Evolutionary conservation across 2,329 filamentous ascomycete species (phyloP), one percentile per base, ranked within the genome.

Genomic region (Clarireedia homoeocarpa): DNA sequence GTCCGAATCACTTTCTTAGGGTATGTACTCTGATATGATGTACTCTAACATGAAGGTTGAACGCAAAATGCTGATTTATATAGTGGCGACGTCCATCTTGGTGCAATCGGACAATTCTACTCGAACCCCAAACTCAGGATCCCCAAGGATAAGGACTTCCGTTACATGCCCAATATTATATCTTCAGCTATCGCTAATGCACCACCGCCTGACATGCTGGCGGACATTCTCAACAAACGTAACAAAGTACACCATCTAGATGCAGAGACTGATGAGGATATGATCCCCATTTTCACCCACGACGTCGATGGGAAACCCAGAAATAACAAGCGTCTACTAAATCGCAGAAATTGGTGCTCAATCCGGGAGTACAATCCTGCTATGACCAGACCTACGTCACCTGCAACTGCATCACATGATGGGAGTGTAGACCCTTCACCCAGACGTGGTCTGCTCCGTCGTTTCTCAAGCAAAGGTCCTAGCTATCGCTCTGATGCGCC

Each of bases 161-260:
- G 94, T 59, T 99, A 99, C 69, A 99, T 99, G 87, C 89, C 91
- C 4, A 99, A 99, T 66, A 75, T 99, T 58, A 84, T 97, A 63
- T 95, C 91, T 1, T 96, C 91, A 0, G 91, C 91, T 12, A 97
- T 99, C 68, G 92, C 88, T 65, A 96, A 99, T 68, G 85, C 87
- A 14, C 94, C 95, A 5, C 89, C 91, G 17, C 87, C 91, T 0
- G 88, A 94, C 52, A 76, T 95, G 66, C 80, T 97, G 75, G 90
- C 90, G 5, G 92, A 99, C 70, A 81, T 95, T 51, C 79, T 99
- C 59, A 96, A 97, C 75, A 94, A 88, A 74, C 83, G 94, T 27
- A 96, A 96, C 75, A 96, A 86, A 70, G 71, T 87, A 1, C 84
- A 87, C 63, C 83, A 87, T 64, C 82, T 87, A 56, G 83, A 87